A percentile compares a stretch with the other conserved stretches of the same genome.
Evolutionary conservation across 106 monocot species (phyloP).

Genomic region (Dendrobium officinale): DNA sequence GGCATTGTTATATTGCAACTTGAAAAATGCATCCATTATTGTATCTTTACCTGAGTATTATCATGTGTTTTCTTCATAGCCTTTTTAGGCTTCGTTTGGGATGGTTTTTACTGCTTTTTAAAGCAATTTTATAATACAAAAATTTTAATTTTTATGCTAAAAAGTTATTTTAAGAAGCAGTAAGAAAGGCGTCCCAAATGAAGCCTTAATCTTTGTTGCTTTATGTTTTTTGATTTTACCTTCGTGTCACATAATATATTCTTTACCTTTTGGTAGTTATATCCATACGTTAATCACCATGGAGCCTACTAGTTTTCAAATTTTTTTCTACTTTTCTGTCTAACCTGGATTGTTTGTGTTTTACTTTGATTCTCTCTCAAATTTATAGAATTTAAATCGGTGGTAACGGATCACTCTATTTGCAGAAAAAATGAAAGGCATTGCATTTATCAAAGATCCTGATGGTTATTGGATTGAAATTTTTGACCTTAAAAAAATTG

Average conservation of each 20-base stretch:
- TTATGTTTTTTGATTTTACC: background rate
- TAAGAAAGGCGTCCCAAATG: too few species aligned
- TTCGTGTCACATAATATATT: background rate
- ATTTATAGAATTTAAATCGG: background rate
- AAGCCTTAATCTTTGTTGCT: too few species aligned
- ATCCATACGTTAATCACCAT: background rate
- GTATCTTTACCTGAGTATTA: background rate
- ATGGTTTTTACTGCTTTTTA: too few species aligned
- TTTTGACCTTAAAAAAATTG: conserved; percentile 79
- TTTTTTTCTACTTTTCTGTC: background rate
- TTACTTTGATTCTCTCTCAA: background rate
- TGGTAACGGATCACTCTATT: background rate
- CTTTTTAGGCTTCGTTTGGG: too few species aligned
- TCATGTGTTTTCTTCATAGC: background rate
- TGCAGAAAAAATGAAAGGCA: conserved; percentile 92
- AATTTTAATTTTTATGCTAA: too few species aligned
- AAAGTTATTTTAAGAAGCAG: too few species aligned
- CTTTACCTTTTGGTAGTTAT: background rate
- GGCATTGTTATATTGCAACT: background rate
- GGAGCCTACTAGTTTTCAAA: background rate
- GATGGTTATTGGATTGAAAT: conserved; percentile 99
- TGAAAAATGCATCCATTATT: background rate
- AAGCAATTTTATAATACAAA: too few species aligned
- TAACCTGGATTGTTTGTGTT: background rate
- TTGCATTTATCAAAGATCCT: conserved; percentile 98